Percentiles rank a stretch among this genome's conserved stretches.
phyloP scores from a whole-genome alignment of 768 basidiomycete species.

The Roridomyces roridus region DNA sequence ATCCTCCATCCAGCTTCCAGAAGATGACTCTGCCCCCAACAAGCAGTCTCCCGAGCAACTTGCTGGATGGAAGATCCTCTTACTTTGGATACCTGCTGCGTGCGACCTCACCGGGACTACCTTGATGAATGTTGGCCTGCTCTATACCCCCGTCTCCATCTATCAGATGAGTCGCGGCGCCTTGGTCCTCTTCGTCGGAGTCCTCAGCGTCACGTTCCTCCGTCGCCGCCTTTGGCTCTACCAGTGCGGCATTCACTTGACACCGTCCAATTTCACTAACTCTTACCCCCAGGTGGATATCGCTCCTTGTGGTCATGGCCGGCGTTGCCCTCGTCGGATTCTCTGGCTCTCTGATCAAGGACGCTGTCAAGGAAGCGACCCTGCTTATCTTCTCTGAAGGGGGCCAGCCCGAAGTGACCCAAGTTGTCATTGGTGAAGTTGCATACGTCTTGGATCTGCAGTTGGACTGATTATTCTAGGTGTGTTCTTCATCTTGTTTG shows the following conservation, averaged over 20 bases:
- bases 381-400: slow-evolving; percentile 39
- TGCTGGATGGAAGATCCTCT: slow-evolving; percentile 70
- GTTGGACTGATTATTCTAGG: too few species aligned
- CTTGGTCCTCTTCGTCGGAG: slow-evolving; percentile 91
- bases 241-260: slow-evolving; percentile 61
- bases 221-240: slow-evolving; percentile 84
- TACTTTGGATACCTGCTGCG: slow-evolving; percentile 87
- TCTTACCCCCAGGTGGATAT: slow-evolving; percentile 72
- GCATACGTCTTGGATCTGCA: too few species aligned
- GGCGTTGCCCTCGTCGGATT: slow-evolving; percentile 78
- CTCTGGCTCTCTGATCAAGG: slow-evolving; percentile 87
- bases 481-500: slow-evolving; percentile 90
- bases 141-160: slow-evolving; percentile 96
- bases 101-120: slow-evolving; percentile 94
- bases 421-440: slow-evolving; percentile 72
- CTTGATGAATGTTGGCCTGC: slow-evolving; percentile 93
- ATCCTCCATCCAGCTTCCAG: slow-evolving; percentile 61
- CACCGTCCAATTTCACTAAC: slow-evolving; percentile 12
- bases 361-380: slow-evolving; percentile 59
- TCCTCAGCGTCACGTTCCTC: slow-evolving; percentile 91
- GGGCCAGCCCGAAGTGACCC: slow-evolving; percentile 65
- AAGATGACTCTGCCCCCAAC: slow-evolving; percentile 45
- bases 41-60: slow-evolving; percentile 49
- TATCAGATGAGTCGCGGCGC: slow-evolving; percentile 97
- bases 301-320: slow-evolving; percentile 85